Percentiles rank a stretch among this genome's conserved stretches.
These are phyloP conservation scores for Aspergillus intermedius DNA, from an alignment of 2,329 filamentous ascomycete genomes.

Conservation along the genomic window DNA sequence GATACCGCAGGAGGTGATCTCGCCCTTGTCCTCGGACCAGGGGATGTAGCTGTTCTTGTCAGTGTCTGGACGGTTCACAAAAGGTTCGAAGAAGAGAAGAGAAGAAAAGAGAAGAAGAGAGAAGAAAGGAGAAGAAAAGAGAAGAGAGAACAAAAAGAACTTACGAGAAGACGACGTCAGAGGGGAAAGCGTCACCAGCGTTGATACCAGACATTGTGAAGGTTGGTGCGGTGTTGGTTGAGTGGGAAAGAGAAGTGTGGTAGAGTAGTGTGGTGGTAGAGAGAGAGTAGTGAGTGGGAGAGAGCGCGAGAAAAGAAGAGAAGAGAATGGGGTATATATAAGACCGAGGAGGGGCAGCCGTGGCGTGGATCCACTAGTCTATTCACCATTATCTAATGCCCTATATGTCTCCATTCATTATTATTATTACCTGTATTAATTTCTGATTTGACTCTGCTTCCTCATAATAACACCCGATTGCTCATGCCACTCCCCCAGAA, in stretches of 20 bases:
- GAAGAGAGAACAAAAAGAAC: conserved; percentile 19
- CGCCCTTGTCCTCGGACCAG: conserved; percentile 61
- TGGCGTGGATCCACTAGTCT: neutral
- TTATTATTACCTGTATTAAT: neutral
- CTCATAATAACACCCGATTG: neutral
- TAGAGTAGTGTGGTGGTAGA: conserved; percentile 3
- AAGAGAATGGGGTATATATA: conserved; percentile 12
- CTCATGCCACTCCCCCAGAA: conserved; percentile 15
- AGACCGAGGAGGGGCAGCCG: neutral
- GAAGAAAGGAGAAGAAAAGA: neutral
- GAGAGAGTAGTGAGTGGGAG: conserved; percentile 3
- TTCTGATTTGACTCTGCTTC: neutral
- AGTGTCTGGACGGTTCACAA: neutral
- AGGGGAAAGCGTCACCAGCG: conserved; percentile 75
- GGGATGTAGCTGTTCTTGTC: conserved; percentile 60
- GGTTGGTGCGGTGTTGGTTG: neutral
- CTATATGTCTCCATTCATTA: neutral
- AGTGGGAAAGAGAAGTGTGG: conserved; percentile 5
- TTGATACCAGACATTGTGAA: conserved; percentile 61
- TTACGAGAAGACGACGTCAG: conserved; percentile 69
- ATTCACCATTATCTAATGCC: neutral
- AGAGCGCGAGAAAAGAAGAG: conserved; percentile 2
- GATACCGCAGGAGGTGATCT: conserved; percentile 69
- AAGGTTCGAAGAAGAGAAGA: too few relatives aligned
- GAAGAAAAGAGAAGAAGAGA: neutral